Conservation (phyloP, 345 rosid species). For the Nasturtium officinale region DNA sequence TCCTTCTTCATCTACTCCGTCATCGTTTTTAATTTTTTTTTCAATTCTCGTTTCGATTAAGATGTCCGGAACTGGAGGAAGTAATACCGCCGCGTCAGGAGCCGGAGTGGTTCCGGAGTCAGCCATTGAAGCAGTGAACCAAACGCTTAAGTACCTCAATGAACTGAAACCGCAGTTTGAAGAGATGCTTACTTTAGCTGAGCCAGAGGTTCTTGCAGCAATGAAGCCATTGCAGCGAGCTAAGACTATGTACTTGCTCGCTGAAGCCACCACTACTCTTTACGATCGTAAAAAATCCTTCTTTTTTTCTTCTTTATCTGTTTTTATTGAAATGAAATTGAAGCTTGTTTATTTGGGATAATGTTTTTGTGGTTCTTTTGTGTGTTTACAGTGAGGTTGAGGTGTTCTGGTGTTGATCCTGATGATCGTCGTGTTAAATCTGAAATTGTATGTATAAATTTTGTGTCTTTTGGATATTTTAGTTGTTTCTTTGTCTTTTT, state of each 20-base stretch:
- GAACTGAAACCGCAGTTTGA: constrained; percentile 57
- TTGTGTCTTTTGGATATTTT: constrained; percentile 21
- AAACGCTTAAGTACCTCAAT: constrained; percentile 50
- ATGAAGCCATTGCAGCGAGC: constrained; percentile 79
- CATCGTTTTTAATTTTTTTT: not conserved
- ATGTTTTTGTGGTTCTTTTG: constrained; percentile 15
- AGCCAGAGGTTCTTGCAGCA: constrained; percentile 64
- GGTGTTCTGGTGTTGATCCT: constrained; percentile 75
- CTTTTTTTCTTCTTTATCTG: not conserved
- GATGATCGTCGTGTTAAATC: constrained; percentile 85
- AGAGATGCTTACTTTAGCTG: constrained; percentile 56
- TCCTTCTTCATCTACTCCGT: not conserved
- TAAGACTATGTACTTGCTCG: constrained; percentile 59
- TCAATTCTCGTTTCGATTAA: not conserved
- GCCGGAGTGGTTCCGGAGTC: constrained; percentile 57
- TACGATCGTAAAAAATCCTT: constrained; percentile 59
- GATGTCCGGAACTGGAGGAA: constrained; percentile 49
- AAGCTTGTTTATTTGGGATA: constrained; percentile 9
- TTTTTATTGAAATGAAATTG: not conserved
- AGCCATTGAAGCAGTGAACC: constrained; percentile 65
- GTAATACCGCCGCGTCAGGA: constrained; percentile 28
- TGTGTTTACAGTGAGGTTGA: constrained; percentile 73
- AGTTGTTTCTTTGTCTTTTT: constrained; percentile 13
- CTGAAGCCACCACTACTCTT: constrained; percentile 71
- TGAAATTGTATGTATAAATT: constrained; percentile 65